A percentile compares a stretch with the other conserved stretches of the same genome.
phyloP scores from a whole-genome alignment of 495 filamentous ascomycete species.

The Sphaerosporella brunnea region DNA sequence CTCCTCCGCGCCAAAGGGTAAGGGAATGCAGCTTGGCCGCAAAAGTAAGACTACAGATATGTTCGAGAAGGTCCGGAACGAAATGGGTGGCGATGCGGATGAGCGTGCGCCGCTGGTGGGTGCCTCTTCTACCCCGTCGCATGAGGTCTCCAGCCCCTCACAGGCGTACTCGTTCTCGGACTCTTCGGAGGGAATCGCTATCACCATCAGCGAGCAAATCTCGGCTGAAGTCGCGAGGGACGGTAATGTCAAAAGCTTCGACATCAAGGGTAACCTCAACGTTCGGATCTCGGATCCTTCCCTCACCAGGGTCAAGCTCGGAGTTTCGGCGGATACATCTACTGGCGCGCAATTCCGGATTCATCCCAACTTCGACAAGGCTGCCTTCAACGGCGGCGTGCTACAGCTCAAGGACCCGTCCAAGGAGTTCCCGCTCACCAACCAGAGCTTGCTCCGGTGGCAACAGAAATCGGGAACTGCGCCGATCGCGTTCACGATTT shows the following conservation, averaged over 20 bases:
- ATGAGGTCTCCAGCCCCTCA: conserved; percentile 41
- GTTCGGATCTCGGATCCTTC: conserved; percentile 73
- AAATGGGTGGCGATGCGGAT: conserved; percentile 54
- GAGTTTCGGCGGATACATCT: conserved; percentile 51
- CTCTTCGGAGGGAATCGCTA: conserved; percentile 65
- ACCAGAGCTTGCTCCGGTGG: conserved; percentile 79
- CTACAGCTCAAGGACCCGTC: conserved; percentile 73
- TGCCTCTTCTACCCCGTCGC: conserved; percentile 41
- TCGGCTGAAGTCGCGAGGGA: conserved; percentile 73
- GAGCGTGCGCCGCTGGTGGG: conserved; percentile 57
- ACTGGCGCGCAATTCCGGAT: conserved; percentile 76
- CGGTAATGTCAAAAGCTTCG: conserved; percentile 61
- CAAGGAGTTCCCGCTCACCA: conserved; percentile 81
- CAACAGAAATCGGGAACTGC: conserved; percentile 52
- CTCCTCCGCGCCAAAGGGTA: conserved; percentile 56
- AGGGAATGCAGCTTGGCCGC: conserved; percentile 97
- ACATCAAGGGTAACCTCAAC: conserved; percentile 77
- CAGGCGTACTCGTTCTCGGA: conserved; percentile 41
- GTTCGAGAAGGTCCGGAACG: conserved; percentile 84
- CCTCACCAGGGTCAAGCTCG: conserved; percentile 74
- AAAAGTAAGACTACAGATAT: conserved; percentile 93
- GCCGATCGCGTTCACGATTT: conserved; percentile 86
- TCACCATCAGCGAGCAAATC: conserved; percentile 74
- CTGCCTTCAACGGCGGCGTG: conserved; percentile 55
- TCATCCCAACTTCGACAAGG: conserved; percentile 86